Evolutionary conservation across 441 rosid species (phyloP), one percentile per base, ranked within the genome.

Genomic region (Capsella rubella): DNA sequence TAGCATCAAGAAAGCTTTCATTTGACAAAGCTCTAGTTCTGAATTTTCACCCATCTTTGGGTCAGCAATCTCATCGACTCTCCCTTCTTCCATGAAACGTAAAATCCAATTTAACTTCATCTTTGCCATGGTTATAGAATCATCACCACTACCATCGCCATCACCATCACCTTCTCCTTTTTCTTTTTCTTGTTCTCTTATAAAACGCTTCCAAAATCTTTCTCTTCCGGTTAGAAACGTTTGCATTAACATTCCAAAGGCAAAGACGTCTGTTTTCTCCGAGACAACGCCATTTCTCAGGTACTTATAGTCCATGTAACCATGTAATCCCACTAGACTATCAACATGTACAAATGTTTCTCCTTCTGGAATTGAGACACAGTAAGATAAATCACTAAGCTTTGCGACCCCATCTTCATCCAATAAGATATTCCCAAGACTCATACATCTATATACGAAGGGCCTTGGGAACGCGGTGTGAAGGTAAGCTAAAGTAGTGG

Each of bases 341-440:
- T 2, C 18, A 6, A 45, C 49, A 8, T 43, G 0, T 2, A 43
- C 49, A 43, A n/a, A 43, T 43, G 18, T 43, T 14, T 27, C 53
- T 10, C 74, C 84, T 13, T 76, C 0, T 43, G 49, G 49, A n/a
- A 43, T n/a, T 43, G 18, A 43, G 16, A 43, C 49, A 15, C 47
- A 43, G 47, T 1, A 69, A 1, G 77, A 72, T 35, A 84, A 82
- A 66, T 77, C 76, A 6, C 5, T 4, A 16, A 81, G 18, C 55
- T 77, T 81, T 13, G 73, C 74, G 4, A 14, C 74, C 35, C 45
- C 3, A 8, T 73, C 16, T 13, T 71, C 74, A 60, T 76, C 75
- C 18, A 83, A 49, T 3, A 83, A 1, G 10, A 83, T 71, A 6
- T 4, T 21, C 6, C 5, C 0, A 16, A 39, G 28, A 43, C 1